Conservation (phyloP, 2,329 filamentous ascomycete genomes). For the Didymella pomorum region DNA sequence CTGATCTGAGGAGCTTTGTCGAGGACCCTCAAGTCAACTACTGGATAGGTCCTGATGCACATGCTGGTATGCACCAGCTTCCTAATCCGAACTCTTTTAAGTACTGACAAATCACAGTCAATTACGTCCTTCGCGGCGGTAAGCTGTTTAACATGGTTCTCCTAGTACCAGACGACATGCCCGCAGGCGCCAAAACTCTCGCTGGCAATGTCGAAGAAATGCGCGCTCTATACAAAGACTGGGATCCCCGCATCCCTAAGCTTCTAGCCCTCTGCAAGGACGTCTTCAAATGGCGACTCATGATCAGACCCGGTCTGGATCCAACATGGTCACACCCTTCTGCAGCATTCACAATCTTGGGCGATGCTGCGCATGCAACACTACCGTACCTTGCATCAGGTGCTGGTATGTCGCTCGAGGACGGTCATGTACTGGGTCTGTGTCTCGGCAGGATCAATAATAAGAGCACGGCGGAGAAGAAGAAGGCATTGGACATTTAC, state of each 20-base stretch:
- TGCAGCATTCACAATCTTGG: slow-evolving; percentile 66
- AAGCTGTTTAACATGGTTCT: slow-evolving; percentile 62
- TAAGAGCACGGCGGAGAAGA: slow-evolving; percentile 48
- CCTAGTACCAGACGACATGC: slow-evolving; percentile 61
- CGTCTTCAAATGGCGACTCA: slow-evolving; percentile 69
- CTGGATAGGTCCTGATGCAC: slow-evolving; percentile 62
- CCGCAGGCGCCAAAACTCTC: slow-evolving; percentile 54
- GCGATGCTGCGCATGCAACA: slow-evolving; percentile 71
- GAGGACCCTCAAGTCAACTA: slow-evolving; percentile 61
- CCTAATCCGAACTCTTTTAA: background rate
- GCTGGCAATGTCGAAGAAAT: slow-evolving; percentile 63
- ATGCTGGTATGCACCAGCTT: slow-evolving; percentile 44
- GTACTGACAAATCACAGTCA: slow-evolving; percentile 49
- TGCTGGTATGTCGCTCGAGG: slow-evolving; percentile 69
- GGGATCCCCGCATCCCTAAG: slow-evolving; percentile 65
- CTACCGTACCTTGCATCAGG: slow-evolving; percentile 68
- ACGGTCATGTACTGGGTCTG: slow-evolving; percentile 65
- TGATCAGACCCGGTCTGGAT: slow-evolving; percentile 63
- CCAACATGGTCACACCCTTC: slow-evolving; percentile 64
- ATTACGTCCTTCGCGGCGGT: slow-evolving; percentile 59
- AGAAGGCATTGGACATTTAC: slow-evolving; percentile 57
- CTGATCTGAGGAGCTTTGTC: slow-evolving; percentile 56
- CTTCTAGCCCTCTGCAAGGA: slow-evolving; percentile 65
- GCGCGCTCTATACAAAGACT: slow-evolving; percentile 62
- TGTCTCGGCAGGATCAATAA: slow-evolving; percentile 60